These are phyloP conservation scores for Sporothrix dimorphospora DNA, from an alignment of 2,329 filamentous ascomycete genomes.

Conservation along the genomic window DNA sequence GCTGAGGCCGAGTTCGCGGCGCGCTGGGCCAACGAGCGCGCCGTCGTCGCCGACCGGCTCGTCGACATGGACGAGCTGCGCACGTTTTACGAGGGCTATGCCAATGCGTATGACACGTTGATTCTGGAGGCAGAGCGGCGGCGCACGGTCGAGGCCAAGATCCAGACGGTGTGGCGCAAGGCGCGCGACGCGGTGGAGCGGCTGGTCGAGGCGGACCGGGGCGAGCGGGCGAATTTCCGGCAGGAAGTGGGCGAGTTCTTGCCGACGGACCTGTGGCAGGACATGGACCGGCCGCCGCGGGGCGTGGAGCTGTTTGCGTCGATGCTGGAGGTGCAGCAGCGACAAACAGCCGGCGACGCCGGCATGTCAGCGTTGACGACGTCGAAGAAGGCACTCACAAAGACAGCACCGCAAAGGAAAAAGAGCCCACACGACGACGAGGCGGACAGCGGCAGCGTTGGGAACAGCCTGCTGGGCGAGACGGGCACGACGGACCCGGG, in stretches of 20 bases:
- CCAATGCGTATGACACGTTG: conserved; percentile 80
- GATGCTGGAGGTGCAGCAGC: conserved; percentile 10
- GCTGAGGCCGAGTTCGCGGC: conserved; percentile 66
- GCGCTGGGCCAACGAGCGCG: conserved; percentile 75
- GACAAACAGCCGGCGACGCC: background rate
- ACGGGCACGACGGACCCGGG: conserved; percentile 20
- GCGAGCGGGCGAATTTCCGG: conserved; percentile 76
- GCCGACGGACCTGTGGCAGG: conserved; percentile 85
- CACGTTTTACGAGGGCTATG: conserved; percentile 85
- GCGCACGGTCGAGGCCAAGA: conserved; percentile 70
- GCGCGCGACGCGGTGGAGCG: conserved; percentile 76
- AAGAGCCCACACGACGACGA: background rate
- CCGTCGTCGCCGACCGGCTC: conserved; percentile 68
- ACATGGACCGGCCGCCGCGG: conserved; percentile 64
- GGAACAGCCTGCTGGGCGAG: conserved; percentile 14
- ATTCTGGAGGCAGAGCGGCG: conserved; percentile 82
- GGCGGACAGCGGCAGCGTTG: background rate
- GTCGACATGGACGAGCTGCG: conserved; percentile 76
- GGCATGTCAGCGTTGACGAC: background rate
- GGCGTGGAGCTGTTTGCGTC: conserved; percentile 50
- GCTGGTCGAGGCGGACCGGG: conserved; percentile 72
- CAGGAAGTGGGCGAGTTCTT: conserved; percentile 83
- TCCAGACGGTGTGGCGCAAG: conserved; percentile 74
- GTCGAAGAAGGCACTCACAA: background rate
- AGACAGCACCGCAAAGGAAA: background rate